These are phyloP conservation scores for Globisporangium yorkense DNA, from an alignment of 352 stramenopile genomes.

Conservation along the genomic window DNA sequence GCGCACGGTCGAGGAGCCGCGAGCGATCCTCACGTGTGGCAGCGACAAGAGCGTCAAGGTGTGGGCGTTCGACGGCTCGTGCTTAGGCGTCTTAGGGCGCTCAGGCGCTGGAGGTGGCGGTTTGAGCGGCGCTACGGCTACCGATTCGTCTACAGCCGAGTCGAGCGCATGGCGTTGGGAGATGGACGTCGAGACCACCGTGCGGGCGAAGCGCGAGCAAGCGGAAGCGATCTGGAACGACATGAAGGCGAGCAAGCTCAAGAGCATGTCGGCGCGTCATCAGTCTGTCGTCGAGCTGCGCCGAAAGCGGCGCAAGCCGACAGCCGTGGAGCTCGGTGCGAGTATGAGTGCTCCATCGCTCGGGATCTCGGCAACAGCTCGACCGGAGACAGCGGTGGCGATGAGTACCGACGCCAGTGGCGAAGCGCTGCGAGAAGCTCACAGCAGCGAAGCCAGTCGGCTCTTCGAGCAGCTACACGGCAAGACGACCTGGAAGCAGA, in stretches of 20 bases:
- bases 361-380: neutral
- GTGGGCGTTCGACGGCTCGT: slow-evolving; percentile 46
- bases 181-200: slow-evolving; percentile 32
- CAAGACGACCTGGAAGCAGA: slow-evolving; percentile 68
- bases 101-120: neutral
- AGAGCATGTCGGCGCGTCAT: slow-evolving; percentile 15
- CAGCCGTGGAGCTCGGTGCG: slow-evolving; percentile 5
- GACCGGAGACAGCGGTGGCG: neutral
- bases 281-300: slow-evolving; percentile 17
- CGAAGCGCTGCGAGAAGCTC: neutral
- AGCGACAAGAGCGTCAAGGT: slow-evolving; percentile 56
- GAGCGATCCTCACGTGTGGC: slow-evolving; percentile 52
- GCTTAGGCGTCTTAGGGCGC: slow-evolving; percentile 27
- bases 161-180: slow-evolving; percentile 34
- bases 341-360: slow-evolving; percentile 27
- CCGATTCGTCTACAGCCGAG: neutral
- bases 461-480: slow-evolving; percentile 72
- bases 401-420: neutral
- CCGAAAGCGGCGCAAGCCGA: slow-evolving; percentile 13
- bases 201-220: slow-evolving; percentile 36
- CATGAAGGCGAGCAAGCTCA: slow-evolving; percentile 47
- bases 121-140: neutral
- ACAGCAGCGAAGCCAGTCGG: slow-evolving; percentile 19
- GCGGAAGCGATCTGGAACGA: slow-evolving; percentile 51
- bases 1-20: slow-evolving; percentile 52